Base-by-base conservation (phyloP, 2,329 filamentous ascomycete genomes). In the Hymenoscyphus fructigenus region DNA sequence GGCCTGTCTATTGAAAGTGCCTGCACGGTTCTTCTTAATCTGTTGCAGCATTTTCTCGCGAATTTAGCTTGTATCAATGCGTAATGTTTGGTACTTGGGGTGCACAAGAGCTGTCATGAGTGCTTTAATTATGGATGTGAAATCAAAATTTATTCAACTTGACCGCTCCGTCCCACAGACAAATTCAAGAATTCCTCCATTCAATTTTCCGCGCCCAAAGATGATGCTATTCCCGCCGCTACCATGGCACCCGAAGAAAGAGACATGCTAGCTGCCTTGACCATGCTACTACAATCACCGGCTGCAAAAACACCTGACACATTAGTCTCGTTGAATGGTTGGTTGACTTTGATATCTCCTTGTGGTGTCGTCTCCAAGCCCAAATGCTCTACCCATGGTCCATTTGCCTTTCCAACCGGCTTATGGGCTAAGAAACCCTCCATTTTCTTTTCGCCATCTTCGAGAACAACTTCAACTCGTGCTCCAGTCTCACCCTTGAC, bases 371-470 rank as follows among this genome's bases (percentile, higher is more conserved):
- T 50, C 50, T 63, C 55, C 36, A 64, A 32, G 10, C 58, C 41
- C 28, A 66, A 26, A 79, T 69, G 60, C 47, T 63, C 57, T 2
- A 55, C 61, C 34, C 82, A 81, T 0, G 77, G 72, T 0, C 79
- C 78, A 44, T 61, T 59, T 58, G 80, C 76, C 66, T 77, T 72
- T 29, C 79, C 68, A 14, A 61, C 68, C 0, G 80, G 80, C 23
- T 74, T 76, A 66, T 78, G 78, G 0, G 74, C 75, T 53, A 83
- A 62, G 61, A 83, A 84, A 0, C 76, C 76, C 58, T 82, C 61
- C 7, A 34, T 23, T 76, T 5, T 67, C 73, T 55, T 73, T 72
- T 14, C 69, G 69, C 81, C 82, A 63, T 81, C 79, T 2, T 71
- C 74, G 36, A 83, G 80, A 0, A 75, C 71, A 6, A 83, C 65